Evolutionary conservation across 1,284 basidiomycete species (phyloP), one percentile per base, ranked within the genome.

Genomic region (Lignosus rhinocerotis): DNA sequence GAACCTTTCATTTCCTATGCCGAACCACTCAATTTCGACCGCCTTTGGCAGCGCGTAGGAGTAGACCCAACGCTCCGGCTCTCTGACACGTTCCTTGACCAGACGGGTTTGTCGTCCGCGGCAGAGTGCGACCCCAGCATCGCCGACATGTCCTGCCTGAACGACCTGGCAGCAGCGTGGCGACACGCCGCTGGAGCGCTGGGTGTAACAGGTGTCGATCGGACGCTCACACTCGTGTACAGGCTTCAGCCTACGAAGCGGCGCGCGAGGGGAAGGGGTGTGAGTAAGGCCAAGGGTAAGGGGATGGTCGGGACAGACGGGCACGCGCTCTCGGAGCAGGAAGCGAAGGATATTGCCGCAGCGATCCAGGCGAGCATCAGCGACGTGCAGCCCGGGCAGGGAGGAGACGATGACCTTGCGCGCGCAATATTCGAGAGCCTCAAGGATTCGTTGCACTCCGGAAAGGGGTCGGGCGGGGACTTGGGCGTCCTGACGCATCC

Each of bases 311-410:
- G 19, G n/a, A 45, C 36, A 14, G 32, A 42, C 7, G n/a, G 55
- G 38, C 12, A 14, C 21, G 2, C 54, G 3, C 53, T 55, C 19
- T 53, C 61, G 31, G 62, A 68, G 12, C 67, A 73, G 57, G 76
- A 82, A 65, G 49, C 51, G 19, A 57, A 58, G 7, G 53, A 53
- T 2, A 34, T 66, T 16, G 81, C 85, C 10, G 81, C 80, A 21
- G 92, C 92, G 10, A 89, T 94, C 53, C 85, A 88, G 64, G 87
- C 88, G 6, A 90, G 86, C 66, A 69, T 94, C 56, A 70, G 77
- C 32, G 84, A 57, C 38, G 84, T 60, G 31, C 53, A 55, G 36
- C 55, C 42, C 19, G 66, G 47, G 16, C 36, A 34, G 1, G 63
- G 58, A 19, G 60, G 60, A n/a, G 65, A 67, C 49, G 53, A 53